Conservation (phyloP, 495 filamentous ascomycete species). For the Apodospora peruviana region DNA sequence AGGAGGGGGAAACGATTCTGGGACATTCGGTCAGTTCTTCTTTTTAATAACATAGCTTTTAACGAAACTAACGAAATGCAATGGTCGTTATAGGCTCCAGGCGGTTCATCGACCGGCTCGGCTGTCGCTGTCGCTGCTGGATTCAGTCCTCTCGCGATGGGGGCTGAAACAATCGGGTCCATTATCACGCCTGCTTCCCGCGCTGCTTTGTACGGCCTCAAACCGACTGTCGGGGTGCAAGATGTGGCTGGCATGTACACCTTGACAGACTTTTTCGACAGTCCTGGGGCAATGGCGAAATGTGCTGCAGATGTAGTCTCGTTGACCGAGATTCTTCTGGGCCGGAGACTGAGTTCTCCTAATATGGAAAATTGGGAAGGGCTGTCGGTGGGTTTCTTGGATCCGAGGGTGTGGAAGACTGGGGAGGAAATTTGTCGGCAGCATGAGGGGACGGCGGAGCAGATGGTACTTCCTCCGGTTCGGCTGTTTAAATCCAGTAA, state of each 20-base stretch:
- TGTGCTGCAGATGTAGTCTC: slow-evolving; percentile 17
- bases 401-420: slow-evolving; percentile 21
- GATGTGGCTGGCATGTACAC: slow-evolving; percentile 9
- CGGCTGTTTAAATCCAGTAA: background rate
- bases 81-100: slow-evolving; percentile 7
- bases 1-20: slow-evolving; percentile 19
- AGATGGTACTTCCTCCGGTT: slow-evolving; percentile 17
- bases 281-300: slow-evolving; percentile 32
- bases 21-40: slow-evolving; percentile 23
- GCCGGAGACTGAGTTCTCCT: background rate
- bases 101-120: slow-evolving; percentile 42
- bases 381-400: slow-evolving; percentile 20
- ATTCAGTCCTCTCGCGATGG: slow-evolving; percentile 39
- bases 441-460: slow-evolving; percentile 13
- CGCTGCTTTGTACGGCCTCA: slow-evolving; percentile 35
- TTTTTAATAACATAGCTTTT: background rate
- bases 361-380: slow-evolving; percentile 11
- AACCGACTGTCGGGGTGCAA: slow-evolving; percentile 4
- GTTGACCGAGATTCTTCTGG: slow-evolving; percentile 18
- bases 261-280: slow-evolving; percentile 22
- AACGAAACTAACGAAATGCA: background rate
- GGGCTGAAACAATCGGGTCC: slow-evolving; percentile 44
- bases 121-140: slow-evolving; percentile 41
- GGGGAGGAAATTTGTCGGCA: slow-evolving; percentile 5
- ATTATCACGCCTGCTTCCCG: slow-evolving; percentile 33